Percentiles rank a stretch among this genome's conserved stretches.
phyloP scores from a whole-genome alignment of 73 alveolate species.

The Durusdinium trenchii region DNA sequence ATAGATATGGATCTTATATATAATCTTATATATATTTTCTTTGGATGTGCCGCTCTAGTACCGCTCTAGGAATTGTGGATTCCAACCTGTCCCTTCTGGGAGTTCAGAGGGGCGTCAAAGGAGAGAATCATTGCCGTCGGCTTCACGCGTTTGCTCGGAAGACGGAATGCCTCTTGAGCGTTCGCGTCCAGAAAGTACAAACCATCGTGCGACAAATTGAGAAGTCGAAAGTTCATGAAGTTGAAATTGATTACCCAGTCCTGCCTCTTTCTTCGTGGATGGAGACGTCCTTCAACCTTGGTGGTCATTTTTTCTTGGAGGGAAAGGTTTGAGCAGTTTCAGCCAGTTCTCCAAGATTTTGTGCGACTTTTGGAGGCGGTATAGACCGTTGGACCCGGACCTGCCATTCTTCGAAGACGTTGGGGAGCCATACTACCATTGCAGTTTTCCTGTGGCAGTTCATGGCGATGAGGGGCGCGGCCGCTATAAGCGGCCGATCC shows the following conservation, averaged over 20 bases:
- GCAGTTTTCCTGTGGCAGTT: background rate
- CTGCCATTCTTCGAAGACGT: background rate
- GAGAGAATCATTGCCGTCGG: background rate
- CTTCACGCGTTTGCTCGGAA: background rate
- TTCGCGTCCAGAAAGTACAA: background rate
- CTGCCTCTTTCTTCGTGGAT: background rate
- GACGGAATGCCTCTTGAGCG: background rate
- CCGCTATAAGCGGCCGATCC: background rate
- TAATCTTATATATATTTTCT: background rate
- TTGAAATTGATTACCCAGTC: background rate
- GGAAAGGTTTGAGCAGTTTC: background rate
- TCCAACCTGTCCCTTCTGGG: background rate
- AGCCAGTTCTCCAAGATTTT: background rate
- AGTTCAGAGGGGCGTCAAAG: background rate
- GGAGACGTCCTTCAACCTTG: background rate
- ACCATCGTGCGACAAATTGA: background rate
- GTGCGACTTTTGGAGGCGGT: background rate
- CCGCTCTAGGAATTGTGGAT: background rate
- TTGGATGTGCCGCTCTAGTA: background rate
- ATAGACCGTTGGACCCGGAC: background rate
- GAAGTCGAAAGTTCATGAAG: background rate
- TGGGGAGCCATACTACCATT: background rate
- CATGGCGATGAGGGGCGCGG: constrained; percentile 24
- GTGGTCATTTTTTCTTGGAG: background rate
- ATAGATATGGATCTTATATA: background rate